Evolutionary conservation across 2,329 filamentous ascomycete species (phyloP).

Genomic region (Pestalotiopsis sp.): DNA sequence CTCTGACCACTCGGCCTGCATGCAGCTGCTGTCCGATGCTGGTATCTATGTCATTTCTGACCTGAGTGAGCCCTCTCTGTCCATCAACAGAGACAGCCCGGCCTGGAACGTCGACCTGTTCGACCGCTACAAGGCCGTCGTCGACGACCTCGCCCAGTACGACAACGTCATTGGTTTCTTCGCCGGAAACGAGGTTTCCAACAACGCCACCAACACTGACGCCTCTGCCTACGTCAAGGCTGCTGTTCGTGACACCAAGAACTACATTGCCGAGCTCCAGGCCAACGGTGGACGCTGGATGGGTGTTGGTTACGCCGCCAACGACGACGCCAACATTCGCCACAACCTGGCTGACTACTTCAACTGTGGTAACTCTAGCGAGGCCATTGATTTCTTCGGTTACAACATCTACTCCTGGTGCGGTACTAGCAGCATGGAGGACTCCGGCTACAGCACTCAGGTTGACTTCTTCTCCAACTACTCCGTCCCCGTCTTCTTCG

Average conservation of each 20-base stretch:
- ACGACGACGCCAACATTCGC: constrained; percentile 75
- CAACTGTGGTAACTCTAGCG: constrained; percentile 65
- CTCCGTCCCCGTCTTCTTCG: constrained; percentile 79
- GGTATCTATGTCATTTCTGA: constrained; percentile 81
- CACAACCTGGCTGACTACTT: constrained; percentile 73
- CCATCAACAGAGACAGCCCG: constrained; percentile 71
- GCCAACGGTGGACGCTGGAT: constrained; percentile 56
- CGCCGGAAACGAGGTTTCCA: constrained; percentile 80
- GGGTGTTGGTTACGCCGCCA: constrained; percentile 78
- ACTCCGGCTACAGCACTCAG: constrained; percentile 71
- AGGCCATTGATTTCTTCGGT: constrained; percentile 78
- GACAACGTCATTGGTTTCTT: constrained; percentile 82
- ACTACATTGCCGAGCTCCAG: constrained; percentile 70
- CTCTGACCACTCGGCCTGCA: constrained; percentile 69
- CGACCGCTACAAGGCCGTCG: constrained; percentile 69
- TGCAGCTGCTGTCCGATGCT: constrained; percentile 68
- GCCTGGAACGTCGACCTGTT: constrained; percentile 71
- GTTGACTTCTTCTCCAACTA: constrained; percentile 73
- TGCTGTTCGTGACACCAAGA: constrained; percentile 78
- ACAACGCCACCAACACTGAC: constrained; percentile 72
- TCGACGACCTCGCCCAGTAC: constrained; percentile 71
- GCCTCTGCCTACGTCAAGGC: constrained; percentile 81
- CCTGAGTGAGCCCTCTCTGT: constrained; percentile 68
- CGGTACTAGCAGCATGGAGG: constrained; percentile 64
- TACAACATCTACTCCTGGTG: constrained; percentile 93